Evolutionary conservation across 176 grass and related monocot species (phyloP), one percentile per base, ranked within the genome.

Genomic region (barley (Hordeum vulgare)): DNA sequence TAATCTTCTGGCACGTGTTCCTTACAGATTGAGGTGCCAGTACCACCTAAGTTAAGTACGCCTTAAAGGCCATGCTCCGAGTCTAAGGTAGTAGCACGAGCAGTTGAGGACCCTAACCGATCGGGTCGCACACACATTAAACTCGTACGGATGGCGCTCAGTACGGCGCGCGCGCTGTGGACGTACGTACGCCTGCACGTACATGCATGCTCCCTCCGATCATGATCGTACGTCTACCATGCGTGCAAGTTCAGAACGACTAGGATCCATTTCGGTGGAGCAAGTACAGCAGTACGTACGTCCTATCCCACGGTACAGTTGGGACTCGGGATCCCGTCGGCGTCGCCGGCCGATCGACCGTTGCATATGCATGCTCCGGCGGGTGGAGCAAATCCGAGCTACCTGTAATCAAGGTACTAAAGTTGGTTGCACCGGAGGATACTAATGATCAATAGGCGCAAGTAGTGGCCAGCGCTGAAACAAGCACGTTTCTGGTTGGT

Each of bases 11-110:
- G 37, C 67, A 71, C 67, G 67, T 71, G 67, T 37, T 25, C 11
- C 11, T 6, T 14, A 23, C 11, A 25, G 24, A 42, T 8, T 71
- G 68, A 74, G 29, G 71, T 33, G 71, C 4, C 9, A 74, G 42
- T 74, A 20, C 71, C 71, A 74, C 71, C 71, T 72, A 72, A 72
- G 68, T 71, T 51, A 74, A 73, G 41, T 28, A 29, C 14, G 71
- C 71, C 71, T 74, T 74, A 53, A 74, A 53, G 12, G 44, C 71
- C 8, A 56, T 4, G 26, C 17, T 11, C 71, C 42, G 33, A 74
- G 71, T 53, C 71, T 74, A 74, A 3, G 13, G 8, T 49, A 18
- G 8, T 49, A 18, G 70, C 70, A 18, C 23, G 25, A 15, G 24
- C 26, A 73, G 70, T 73, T 49, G 70, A 73, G 41, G 70, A 73